Evolutionary conservation across 2,329 filamentous ascomycete genomes (phyloP).

Genomic region (Botrytis deweyae): DNA sequence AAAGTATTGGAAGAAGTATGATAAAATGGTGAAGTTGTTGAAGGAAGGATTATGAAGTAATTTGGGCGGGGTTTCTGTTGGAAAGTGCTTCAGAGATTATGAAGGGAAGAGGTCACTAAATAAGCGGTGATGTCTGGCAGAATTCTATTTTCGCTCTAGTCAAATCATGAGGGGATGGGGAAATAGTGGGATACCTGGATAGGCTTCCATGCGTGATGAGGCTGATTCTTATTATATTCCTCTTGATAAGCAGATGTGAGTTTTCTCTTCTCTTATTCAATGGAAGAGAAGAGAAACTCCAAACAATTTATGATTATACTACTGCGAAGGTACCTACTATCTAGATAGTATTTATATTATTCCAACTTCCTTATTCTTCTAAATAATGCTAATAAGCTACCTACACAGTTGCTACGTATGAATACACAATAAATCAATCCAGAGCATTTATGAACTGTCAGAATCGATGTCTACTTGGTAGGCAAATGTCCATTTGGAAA

Average conservation of each 20-base stretch:
- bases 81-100: background rate
- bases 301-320: no score
- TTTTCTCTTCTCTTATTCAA: background rate
- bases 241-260: background rate
- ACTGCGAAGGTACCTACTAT: no score
- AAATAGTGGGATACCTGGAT: background rate
- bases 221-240: background rate
- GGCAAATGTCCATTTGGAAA: no score
- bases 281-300: background rate
- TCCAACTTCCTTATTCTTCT: background rate
- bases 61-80: conserved; percentile 2
- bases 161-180: background rate
- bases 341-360: no score
- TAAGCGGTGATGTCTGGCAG: background rate
- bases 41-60: background rate
- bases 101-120: background rate
- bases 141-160: conserved; percentile 2
- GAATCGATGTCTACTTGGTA: no score
- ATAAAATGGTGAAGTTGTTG: background rate
- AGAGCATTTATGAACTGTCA: background rate
- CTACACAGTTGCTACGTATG: no score
- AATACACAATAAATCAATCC: background rate
- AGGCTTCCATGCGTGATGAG: background rate
- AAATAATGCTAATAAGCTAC: background rate
- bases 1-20: background rate